A percentile compares a stretch with the other conserved stretches of the same genome.
These are phyloP conservation scores for Hansenula lynferdii DNA, from an alignment of 1,139 yeast genomes.

Conservation along the genomic window DNA sequence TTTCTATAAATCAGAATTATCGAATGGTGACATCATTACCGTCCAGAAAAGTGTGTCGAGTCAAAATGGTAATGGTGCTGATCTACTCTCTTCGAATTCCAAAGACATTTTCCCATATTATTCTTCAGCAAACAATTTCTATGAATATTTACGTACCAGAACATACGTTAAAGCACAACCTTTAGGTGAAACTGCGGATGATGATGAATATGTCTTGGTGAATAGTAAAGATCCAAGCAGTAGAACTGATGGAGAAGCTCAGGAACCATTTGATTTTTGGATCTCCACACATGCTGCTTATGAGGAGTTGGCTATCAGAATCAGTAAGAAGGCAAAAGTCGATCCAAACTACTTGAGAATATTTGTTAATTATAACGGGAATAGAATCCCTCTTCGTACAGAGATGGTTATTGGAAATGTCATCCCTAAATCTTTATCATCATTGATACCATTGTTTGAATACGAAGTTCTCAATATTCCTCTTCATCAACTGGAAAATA, in stretches of 20 bases:
- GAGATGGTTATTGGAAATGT: conserved; percentile 30
- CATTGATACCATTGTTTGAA: conserved; percentile 51
- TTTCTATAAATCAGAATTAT: conserved; percentile 61
- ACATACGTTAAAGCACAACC: conserved; percentile 55
- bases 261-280: conserved; percentile 54
- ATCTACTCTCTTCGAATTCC: conserved; percentile 8
- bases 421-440: conserved; percentile 45
- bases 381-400: conserved; percentile 34
- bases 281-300: conserved; percentile 57
- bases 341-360: conserved; percentile 65
- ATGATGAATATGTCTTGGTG: conserved; percentile 44
- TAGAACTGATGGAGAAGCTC: conserved; percentile 13
- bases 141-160: conserved; percentile 62
- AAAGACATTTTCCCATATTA: conserved; percentile 23
- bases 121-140: conserved; percentile 45
- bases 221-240: conserved; percentile 23
- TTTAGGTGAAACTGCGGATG: conserved; percentile 40
- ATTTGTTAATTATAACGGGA: conserved; percentile 55
- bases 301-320: conserved; percentile 51
- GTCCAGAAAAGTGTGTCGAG: conserved; percentile 41
- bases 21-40: conserved; percentile 75
- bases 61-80: conserved; percentile 15
- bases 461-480: conserved; percentile 78
- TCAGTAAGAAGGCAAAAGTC: conserved; percentile 49
- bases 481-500: conserved; percentile 69